Evolutionary conservation across 169 alveolate genomes (phyloP).

Genomic region (Plasmodium ovale): DNA sequence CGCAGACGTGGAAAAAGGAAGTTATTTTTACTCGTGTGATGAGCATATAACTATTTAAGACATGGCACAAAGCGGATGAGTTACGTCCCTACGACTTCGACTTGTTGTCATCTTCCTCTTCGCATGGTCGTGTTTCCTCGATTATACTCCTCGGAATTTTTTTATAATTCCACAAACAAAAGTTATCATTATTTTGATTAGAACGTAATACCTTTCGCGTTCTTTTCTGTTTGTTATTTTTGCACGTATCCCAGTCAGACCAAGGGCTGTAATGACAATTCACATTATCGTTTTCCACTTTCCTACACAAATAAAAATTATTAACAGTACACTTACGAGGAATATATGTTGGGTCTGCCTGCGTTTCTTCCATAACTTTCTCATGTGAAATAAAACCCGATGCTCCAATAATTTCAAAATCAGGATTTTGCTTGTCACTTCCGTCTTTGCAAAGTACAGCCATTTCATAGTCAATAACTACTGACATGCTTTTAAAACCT

Average conservation of each 20-base stretch:
- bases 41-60: too few relatives aligned
- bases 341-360: slow-evolving; percentile 26
- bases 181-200: slow-evolving; percentile 27
- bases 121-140: slow-evolving; percentile 41
- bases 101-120: background rate
- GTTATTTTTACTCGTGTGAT: too few relatives aligned
- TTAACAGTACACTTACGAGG: slow-evolving; percentile 73
- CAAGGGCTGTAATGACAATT: slow-evolving; percentile 41
- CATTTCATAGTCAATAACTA: slow-evolving; percentile 64
- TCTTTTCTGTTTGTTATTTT: slow-evolving; percentile 28
- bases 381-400: slow-evolving; percentile 50
- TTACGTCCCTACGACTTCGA: background rate
- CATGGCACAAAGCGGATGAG: too few relatives aligned
- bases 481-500: slow-evolving; percentile 74
- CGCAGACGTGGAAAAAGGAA: too few relatives aligned
- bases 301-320: slow-evolving; percentile 59
- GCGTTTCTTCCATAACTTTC: background rate
- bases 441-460: slow-evolving; percentile 57
- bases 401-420: slow-evolving; percentile 65
- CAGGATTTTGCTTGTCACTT: slow-evolving; percentile 13
- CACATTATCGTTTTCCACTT: slow-evolving; percentile 60
- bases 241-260: slow-evolving; percentile 58
- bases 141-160: slow-evolving; percentile 48
- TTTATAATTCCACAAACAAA: slow-evolving; percentile 61
- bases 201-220: slow-evolving; percentile 47